These are phyloP conservation scores for Neopestalotiopsis clavispora DNA, from an alignment of 2,329 filamentous ascomycete genomes.

Conservation along the genomic window DNA sequence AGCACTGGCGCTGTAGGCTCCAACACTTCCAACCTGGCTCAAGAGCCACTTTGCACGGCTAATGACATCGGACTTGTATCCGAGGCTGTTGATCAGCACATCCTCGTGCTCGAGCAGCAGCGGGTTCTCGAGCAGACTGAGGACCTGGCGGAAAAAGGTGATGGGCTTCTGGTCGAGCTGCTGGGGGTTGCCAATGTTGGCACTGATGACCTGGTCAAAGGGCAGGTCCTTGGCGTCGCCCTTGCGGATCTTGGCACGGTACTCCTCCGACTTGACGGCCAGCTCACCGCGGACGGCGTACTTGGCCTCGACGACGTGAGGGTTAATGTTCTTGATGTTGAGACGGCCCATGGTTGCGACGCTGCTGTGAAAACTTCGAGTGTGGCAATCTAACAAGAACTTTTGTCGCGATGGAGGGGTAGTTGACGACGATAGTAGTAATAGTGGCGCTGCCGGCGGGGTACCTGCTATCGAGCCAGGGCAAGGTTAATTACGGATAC, in stretches of 20 bases:
- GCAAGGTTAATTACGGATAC: conserved; percentile 4
- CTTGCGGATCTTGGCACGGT: conserved; percentile 73
- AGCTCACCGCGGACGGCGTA: conserved; percentile 98
- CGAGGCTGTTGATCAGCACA: conserved; percentile 74
- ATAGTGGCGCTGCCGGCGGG: conserved; percentile 9
- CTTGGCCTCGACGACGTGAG: conserved; percentile 81
- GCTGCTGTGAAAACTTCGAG: conserved; percentile 11
- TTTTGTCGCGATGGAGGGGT: conserved; percentile 15
- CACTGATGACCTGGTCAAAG: conserved; percentile 90
- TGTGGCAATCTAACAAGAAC: background rate
- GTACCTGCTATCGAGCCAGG: conserved; percentile 1
- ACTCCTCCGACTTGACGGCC: conserved; percentile 90
- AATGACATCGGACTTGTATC: conserved; percentile 89
- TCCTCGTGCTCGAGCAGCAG: conserved; percentile 80
- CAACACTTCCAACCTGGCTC: conserved; percentile 85
- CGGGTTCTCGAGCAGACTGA: conserved; percentile 92
- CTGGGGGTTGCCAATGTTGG: conserved; percentile 99
- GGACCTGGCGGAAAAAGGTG: conserved; percentile 97
- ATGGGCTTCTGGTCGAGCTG: conserved; percentile 99
- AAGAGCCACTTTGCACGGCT: conserved; percentile 82
- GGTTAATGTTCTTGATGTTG: conserved; percentile 89
- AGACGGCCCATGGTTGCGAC: conserved; percentile 50
- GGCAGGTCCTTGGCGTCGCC: conserved; percentile 67
- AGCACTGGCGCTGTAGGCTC: conserved; percentile 94
- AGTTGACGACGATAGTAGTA: background rate